A percentile compares a stretch with the other conserved stretches of the same genome.
Conservation (phyloP, 306 rosid species). For the Ziziphus jujuba region DNA sequence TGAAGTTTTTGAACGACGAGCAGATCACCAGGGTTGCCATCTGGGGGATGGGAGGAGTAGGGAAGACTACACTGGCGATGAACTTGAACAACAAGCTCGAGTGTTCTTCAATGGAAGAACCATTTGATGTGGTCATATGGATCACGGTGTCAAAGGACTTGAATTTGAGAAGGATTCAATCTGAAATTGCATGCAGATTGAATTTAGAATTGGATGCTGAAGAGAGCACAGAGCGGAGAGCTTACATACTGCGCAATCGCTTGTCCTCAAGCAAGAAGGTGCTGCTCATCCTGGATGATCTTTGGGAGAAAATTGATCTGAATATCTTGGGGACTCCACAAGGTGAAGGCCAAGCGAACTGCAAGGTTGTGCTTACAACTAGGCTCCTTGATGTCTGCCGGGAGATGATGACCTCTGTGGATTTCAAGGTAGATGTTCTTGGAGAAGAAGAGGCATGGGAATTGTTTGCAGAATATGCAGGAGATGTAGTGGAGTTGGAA, state of each 20-base stretch:
- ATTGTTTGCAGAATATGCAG: constrained; percentile 20
- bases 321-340: constrained; percentile 17
- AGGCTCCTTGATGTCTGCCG: constrained; percentile 7
- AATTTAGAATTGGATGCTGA: constrained; percentile 19
- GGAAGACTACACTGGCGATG: constrained; percentile 24
- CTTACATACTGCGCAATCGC: background rate
- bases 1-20: constrained; percentile 6
- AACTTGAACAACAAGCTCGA: constrained; percentile 22
- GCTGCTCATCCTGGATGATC: constrained; percentile 23
- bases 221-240: constrained; percentile 18
- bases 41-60: constrained; percentile 26
- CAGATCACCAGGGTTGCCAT: constrained; percentile 1
- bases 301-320: constrained; percentile 26
- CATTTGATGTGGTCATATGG: constrained; percentile 26
- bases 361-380: constrained; percentile 25
- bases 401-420: constrained; percentile 15
- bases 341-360: constrained; percentile 14
- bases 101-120: background rate
- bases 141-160: constrained; percentile 12
- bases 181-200: constrained; percentile 19
- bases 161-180: constrained; percentile 11
- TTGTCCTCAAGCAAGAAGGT: constrained; percentile 3
- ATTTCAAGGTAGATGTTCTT: constrained; percentile 15
- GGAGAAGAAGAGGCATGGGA: constrained; percentile 28
- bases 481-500: constrained; percentile 14